These are phyloP conservation scores for Huntiella decipiens DNA, from an alignment of 2,329 filamentous ascomycete species.

Conservation along the genomic window DNA sequence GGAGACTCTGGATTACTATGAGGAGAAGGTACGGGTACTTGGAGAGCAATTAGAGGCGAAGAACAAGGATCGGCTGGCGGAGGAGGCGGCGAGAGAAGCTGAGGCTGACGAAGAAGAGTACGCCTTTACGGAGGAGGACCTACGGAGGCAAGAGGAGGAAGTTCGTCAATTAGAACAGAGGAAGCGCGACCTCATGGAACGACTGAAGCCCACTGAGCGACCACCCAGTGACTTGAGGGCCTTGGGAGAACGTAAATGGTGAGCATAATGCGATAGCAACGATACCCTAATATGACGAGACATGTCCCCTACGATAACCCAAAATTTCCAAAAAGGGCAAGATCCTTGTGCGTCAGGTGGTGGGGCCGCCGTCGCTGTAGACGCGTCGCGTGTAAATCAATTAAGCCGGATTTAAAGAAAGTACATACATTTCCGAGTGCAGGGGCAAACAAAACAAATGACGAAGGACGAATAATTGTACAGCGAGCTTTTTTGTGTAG, in stretches of 20 bases:
- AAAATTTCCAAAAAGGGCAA: no score
- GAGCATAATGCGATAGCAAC: no score
- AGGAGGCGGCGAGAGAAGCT: conserved; percentile 34
- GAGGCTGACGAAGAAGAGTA: conserved; percentile 25
- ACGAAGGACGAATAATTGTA: no score
- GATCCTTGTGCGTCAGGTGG: no score
- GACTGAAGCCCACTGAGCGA: conserved; percentile 34
- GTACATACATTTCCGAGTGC: no score
- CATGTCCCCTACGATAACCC: no score
- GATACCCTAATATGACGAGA: no score
- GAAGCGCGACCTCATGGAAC: conserved; percentile 35
- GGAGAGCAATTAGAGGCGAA: conserved; percentile 52
- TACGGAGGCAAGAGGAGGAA: conserved; percentile 50
- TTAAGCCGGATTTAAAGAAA: no score
- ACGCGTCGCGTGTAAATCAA: no score
- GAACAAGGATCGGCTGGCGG: conserved; percentile 43
- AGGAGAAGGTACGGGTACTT: conserved; percentile 61
- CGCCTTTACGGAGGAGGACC: conserved; percentile 45
- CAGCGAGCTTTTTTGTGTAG: no score
- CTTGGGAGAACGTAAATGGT: conserved; percentile 22
- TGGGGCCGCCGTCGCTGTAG: no score
- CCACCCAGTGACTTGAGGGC: conserved; percentile 34
- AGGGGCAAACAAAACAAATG: no score
- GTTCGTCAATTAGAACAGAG: conserved; percentile 34
- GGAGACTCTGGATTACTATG: conserved; percentile 62